Evolutionary conservation across 2,329 filamentous ascomycete species (phyloP).

Genomic region (Alternaria atra): DNA sequence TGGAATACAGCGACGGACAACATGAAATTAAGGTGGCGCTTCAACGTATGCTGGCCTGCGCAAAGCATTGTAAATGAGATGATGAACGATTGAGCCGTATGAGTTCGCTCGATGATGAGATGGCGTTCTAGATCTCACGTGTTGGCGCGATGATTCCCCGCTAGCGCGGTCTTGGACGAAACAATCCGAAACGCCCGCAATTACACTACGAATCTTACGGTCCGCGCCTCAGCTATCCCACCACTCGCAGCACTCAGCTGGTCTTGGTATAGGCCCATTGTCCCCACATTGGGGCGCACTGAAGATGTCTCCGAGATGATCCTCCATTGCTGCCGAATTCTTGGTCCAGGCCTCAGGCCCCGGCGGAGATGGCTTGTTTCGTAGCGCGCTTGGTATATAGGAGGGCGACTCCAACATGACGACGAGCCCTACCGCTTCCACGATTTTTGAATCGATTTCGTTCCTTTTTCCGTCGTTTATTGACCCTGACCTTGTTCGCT

Average conservation of each 20-base stretch:
- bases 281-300: slow-evolving; percentile 27
- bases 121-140: slow-evolving; percentile 18
- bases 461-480: slow-evolving; percentile 33
- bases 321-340: slow-evolving; percentile 19
- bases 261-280: slow-evolving; percentile 18
- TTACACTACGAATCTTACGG: slow-evolving; percentile 28
- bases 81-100: not conserved
- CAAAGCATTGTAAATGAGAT: not conserved
- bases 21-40: not conserved
- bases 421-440: slow-evolving; percentile 26
- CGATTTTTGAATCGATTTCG: slow-evolving; percentile 32
- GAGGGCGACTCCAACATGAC: slow-evolving; percentile 9
- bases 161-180: slow-evolving; percentile 35
- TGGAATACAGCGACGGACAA: slow-evolving; percentile 34
- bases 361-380: slow-evolving; percentile 34
- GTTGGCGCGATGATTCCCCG: slow-evolving; percentile 20
- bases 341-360: slow-evolving; percentile 26
- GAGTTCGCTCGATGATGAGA: not conserved
- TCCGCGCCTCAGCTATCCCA: slow-evolving; percentile 21
- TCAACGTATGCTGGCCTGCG: not conserved
- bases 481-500: slow-evolving; percentile 37
- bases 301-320: slow-evolving; percentile 26
- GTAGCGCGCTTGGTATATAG: slow-evolving; percentile 32
- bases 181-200: slow-evolving; percentile 38
- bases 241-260: slow-evolving; percentile 24